Base-by-base conservation (phyloP, 1,284 basidiomycete species). In the Pterulicium gracile region DNA sequence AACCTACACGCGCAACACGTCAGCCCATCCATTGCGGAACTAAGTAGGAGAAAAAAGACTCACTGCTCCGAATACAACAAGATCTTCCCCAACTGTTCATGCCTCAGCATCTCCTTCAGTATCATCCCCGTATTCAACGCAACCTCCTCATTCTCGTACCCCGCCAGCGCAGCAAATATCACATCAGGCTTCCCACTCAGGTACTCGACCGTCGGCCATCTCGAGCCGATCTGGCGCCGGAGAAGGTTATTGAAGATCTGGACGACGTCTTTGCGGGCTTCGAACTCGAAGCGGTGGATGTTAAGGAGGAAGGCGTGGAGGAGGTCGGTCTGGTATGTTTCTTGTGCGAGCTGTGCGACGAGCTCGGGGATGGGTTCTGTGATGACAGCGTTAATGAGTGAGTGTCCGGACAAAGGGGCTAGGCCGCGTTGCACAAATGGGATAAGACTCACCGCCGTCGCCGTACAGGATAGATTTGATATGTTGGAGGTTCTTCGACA, bases 91-190 rank as follows among this genome's bases (percentile, higher is more conserved):
- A 99, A 68, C 43, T 84, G 77, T 63, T 98, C 96, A 61, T 97
- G 90, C 51, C 88, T 76, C 50, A 99, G 68, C 90, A 98, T 98
- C 69, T 98, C 96, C 55, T 92, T 86, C 44, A 99, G 69, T 49
- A 98, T 89, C 90, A 98, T 95, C 4, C 96, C 96, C 0, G 96
- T 98, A 60, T 98, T 98, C 49, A 99, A 73, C 3, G 94, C 93
- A 42, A 98, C 75, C 51, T 98, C 95, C 55, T 94, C 87, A 56
- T 96, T 92, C 61, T 84, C 83, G 60, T 98, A 99, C 53, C 91
- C 91, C 47, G 81, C 81, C 35, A 98, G 72, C 0, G 92, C 79
- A 3, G 85, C 79, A 59, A 96, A 96, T 49, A 99, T 75, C 44
- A 98, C 81, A 24, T 95, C 89, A 17, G 83, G 88, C 56, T 88